Percentiles rank a stretch among this genome's conserved stretches.
Conservation (phyloP, 768 basidiomycete species). For the Multifurca ochricompacta region DNA sequence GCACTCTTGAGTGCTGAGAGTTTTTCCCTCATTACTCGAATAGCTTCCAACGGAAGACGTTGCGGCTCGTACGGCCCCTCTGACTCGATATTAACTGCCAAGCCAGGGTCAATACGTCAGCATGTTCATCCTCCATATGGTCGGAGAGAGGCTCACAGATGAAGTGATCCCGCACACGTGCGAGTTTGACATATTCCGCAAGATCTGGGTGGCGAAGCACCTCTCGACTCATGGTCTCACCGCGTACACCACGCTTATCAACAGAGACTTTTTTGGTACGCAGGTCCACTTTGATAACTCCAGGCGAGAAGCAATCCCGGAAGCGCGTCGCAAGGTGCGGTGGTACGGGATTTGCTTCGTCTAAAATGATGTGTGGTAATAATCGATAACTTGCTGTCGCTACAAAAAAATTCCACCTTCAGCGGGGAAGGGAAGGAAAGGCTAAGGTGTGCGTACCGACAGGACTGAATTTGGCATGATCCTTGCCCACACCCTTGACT, state of each 20-base stretch:
- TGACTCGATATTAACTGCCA: constrained; percentile 78
- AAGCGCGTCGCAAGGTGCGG: constrained; percentile 75
- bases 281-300: constrained; percentile 61
- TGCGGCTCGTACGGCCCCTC: constrained; percentile 85
- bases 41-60: constrained; percentile 70
- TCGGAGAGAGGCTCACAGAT: constrained; percentile 52
- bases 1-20: constrained; percentile 52
- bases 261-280: constrained; percentile 53
- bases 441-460: constrained; percentile 52
- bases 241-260: constrained; percentile 57
- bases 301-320: constrained; percentile 78
- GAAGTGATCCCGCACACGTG: constrained; percentile 85
- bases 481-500: constrained; percentile 85
- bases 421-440: neutral
- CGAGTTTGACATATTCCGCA: constrained; percentile 70
- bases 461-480: constrained; percentile 95
- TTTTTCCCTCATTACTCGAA: constrained; percentile 78
- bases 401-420: constrained; percentile 25
- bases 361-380: constrained; percentile 70
- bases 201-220: constrained; percentile 91
- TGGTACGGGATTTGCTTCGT: constrained; percentile 67
- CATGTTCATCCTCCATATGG: neutral
- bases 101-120: constrained; percentile 5
- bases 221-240: constrained; percentile 87
- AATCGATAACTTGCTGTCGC: constrained; percentile 95